phyloP scores from a whole-genome alignment of 768 basidiomycete genomes.

The Amanita rimosa region DNA sequence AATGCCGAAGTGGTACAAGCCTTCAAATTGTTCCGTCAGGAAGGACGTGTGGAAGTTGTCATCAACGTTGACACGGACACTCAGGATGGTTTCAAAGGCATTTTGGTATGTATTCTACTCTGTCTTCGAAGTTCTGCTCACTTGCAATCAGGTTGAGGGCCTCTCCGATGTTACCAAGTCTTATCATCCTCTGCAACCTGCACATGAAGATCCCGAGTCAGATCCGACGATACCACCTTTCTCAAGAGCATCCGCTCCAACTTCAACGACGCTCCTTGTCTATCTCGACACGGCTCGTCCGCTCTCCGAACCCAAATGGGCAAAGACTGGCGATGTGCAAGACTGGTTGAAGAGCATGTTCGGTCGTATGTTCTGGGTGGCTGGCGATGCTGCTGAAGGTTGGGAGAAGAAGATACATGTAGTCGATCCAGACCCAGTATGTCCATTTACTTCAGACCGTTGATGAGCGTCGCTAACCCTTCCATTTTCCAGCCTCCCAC shows the following conservation, averaged over 20 bases:
- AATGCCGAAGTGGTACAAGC: conserved; percentile 81
- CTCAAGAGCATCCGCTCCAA: conserved; percentile 37
- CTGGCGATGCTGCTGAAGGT: conserved; percentile 72
- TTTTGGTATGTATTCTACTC: conserved; percentile 45
- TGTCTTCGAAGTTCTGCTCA: conserved; percentile 6
- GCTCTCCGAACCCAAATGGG: conserved; percentile 94
- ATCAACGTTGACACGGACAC: conserved; percentile 49
- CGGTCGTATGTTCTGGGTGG: conserved; percentile 80
- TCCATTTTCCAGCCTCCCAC: conserved; percentile 62
- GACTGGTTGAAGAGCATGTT: conserved; percentile 89
- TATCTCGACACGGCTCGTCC: conserved; percentile 84
- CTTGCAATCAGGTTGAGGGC: conserved; percentile 50
- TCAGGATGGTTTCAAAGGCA: conserved; percentile 53
- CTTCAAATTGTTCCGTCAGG: conserved; percentile 69
- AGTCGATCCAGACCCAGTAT: conserved; percentile 88
- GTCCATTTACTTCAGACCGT: conserved; percentile 17
- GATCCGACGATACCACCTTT: conserved; percentile 72
- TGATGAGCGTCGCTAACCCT: background rate
- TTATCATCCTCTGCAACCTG: conserved; percentile 47
- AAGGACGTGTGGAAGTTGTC: conserved; percentile 77
- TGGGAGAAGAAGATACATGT: conserved; percentile 95
- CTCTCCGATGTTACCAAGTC: conserved; percentile 63
- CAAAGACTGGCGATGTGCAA: conserved; percentile 87
- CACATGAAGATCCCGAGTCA: conserved; percentile 25
- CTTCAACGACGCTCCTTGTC: conserved; percentile 52